phyloP scores from a whole-genome alignment of 306 rosid species.

The Vachellia pachyceras region DNA sequence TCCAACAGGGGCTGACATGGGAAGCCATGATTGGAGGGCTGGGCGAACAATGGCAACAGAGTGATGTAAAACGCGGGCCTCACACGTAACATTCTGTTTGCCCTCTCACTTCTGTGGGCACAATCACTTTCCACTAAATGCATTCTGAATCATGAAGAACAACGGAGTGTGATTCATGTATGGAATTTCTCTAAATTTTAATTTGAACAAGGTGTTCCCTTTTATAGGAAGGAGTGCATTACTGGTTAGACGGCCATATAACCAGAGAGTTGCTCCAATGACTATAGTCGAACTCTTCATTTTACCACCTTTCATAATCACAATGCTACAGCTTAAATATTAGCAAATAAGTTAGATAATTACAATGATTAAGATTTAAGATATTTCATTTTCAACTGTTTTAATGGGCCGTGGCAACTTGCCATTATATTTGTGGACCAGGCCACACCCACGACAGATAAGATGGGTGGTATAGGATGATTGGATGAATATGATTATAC shows the following conservation, averaged over 20 bases:
- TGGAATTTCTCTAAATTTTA: not conserved
- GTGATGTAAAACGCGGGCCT: conserved; percentile 28
- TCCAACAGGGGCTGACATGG: conserved; percentile 40
- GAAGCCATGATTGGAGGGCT: conserved; percentile 36
- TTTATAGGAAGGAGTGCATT: not conserved
- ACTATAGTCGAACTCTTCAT: conserved; percentile 39
- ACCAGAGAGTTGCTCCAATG: conserved; percentile 27
- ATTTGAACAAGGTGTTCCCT: not conserved
- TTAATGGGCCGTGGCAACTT: not conserved
- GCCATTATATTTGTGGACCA: conserved; percentile 22
- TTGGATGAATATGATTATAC: not conserved
- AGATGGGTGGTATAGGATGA: not conserved
- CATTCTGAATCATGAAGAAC: not conserved
- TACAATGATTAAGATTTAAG: not conserved
- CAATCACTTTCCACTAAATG: conserved; percentile 2
- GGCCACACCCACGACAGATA: not conserved
- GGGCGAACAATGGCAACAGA: conserved; percentile 12
- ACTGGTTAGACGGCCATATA: conserved; percentile 40
- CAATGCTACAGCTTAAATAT: conserved; percentile 12
- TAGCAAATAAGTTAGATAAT: no score
- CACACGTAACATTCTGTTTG: conserved; percentile 51
- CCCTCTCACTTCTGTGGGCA: conserved; percentile 33
- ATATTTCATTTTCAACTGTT: not conserved
- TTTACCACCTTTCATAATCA: conserved; percentile 33
- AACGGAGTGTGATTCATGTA: not conserved